These are phyloP conservation scores for Colletotrichum lupini DNA, from an alignment of 2,329 filamentous ascomycete species.

Conservation along the genomic window DNA sequence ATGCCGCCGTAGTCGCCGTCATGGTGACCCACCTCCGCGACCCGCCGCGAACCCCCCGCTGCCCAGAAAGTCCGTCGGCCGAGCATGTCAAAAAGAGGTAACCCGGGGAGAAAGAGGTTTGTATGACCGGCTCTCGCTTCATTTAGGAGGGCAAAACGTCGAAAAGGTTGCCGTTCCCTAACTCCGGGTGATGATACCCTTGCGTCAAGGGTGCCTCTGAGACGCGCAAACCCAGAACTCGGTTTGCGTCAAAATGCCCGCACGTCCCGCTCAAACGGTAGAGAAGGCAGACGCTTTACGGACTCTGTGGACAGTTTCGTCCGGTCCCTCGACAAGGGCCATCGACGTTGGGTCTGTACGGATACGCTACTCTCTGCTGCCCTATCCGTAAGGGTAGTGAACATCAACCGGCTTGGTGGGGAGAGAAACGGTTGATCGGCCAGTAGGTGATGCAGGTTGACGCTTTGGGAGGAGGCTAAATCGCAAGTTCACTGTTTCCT, in stretches of 20 bases:
- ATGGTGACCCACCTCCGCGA: not conserved
- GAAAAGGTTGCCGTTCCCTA: not conserved
- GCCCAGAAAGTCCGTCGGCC: not conserved
- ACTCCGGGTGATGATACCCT: constrained; percentile 25
- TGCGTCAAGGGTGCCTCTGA: constrained; percentile 20
- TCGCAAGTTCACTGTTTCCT: not conserved
- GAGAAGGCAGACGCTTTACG: not conserved
- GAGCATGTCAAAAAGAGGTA: constrained; percentile 10
- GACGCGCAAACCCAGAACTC: constrained; percentile 15
- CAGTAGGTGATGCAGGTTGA: constrained; percentile 2
- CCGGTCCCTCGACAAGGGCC: not conserved
- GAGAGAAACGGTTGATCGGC: constrained; percentile 8
- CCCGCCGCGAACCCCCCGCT: not conserved
- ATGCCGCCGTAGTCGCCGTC: constrained; percentile 10
- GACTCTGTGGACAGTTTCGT: constrained; percentile 10
- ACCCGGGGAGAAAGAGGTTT: not conserved
- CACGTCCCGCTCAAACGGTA: constrained; percentile 26
- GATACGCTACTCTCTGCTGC: not conserved
- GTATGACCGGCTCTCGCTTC: constrained; percentile 7
- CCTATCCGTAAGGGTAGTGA: not conserved
- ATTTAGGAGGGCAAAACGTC: constrained; percentile 7
- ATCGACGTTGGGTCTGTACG: not conserved
- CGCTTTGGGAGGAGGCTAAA: constrained; percentile 20
- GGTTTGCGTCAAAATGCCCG: constrained; percentile 22
- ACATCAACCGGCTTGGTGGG: constrained; percentile 12